Base-by-base conservation (phyloP, 768 basidiomycete genomes). In the Tephrocybe sp. region DNA sequence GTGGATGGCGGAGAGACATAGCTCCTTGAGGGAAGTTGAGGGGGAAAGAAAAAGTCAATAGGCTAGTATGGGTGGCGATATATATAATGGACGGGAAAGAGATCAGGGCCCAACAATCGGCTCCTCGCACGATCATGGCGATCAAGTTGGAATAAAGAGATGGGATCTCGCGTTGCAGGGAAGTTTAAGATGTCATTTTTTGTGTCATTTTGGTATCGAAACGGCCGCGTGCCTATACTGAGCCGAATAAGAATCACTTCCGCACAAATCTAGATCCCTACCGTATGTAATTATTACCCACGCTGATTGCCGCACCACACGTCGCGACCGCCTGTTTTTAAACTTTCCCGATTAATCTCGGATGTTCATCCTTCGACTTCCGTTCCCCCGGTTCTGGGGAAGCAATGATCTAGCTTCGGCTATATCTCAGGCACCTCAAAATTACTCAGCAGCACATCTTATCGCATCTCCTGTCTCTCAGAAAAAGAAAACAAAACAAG, bases 121-220 rank as follows among this genome's bases (percentile, higher is more conserved):
- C 64, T 66, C 73, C 74, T 73, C 77, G 74, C 79, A 78, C 77
- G 78, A 79, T 81, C 79, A 80, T 79, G 79, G 76, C 79, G 78
- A 80, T 81, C 80, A 79, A 72, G 64, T 59, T 68, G 70, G 70
- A 64, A 64, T 62, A 64, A 63, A 49, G 64, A 73, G 72, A 76
- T 76, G 61, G 57, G 57, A 76, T 78, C 75, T 73, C 59, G 69
- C 62, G 60, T 69, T 64, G 60, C 62, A 68, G 68, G 63, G 63
- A 69, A 67, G 69, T 67, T 62, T 64, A 66, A 60, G 63, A 67
- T 73, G 68, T 72, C 68, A 75, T 77, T 69, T 66, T n/a, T 60
- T 62, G 69, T 66, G 64, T 68, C 68, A 67, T 66, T 57, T 59
- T 71, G 64, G 66, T 70, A 67, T 75, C 69, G 71, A 72, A 69